Conservation (phyloP, 768 basidiomycete genomes). For the Omphalotus guepiniiformis region DNA sequence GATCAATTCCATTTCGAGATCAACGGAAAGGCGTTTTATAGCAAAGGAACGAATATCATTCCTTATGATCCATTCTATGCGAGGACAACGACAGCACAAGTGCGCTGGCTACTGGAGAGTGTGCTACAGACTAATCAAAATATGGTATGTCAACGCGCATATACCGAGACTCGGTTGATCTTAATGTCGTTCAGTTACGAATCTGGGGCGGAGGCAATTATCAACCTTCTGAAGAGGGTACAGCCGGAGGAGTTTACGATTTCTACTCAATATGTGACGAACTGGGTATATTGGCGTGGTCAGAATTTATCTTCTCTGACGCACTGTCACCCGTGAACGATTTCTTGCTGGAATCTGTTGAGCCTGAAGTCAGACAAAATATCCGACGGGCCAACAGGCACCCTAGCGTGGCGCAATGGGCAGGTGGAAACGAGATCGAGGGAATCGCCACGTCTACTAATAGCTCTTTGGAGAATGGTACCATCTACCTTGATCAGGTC, state of each 20-base stretch:
- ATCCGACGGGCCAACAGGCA: slow-evolving; percentile 51
- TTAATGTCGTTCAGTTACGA: slow-evolving; percentile 34
- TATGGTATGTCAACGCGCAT: slow-evolving; percentile 37
- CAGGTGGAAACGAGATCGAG: slow-evolving; percentile 59
- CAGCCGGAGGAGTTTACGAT: slow-evolving; percentile 44
- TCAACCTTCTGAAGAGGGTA: slow-evolving; percentile 37
- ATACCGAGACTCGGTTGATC: background rate
- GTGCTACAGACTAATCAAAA: slow-evolving; percentile 53
- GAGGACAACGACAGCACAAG: slow-evolving; percentile 43
- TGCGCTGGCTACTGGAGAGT: slow-evolving; percentile 54
- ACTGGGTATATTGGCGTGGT: slow-evolving; percentile 58
- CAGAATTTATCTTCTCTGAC: slow-evolving; percentile 59
- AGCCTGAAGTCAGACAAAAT: slow-evolving; percentile 55
- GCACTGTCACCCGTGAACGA: slow-evolving; percentile 51
- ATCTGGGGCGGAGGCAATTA: slow-evolving; percentile 59
- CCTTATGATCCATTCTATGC: slow-evolving; percentile 61
- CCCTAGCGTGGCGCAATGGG: slow-evolving; percentile 57
- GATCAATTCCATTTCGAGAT: slow-evolving; percentile 60
- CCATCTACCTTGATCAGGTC: slow-evolving; percentile 34
- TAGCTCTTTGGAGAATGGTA: slow-evolving; percentile 34
- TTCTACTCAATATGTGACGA: slow-evolving; percentile 59
- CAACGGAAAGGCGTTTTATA: slow-evolving; percentile 54
- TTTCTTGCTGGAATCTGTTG: slow-evolving; percentile 46
- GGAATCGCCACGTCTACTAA: slow-evolving; percentile 42
- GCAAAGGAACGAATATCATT: slow-evolving; percentile 53